A percentile compares a stretch with the other conserved stretches of the same genome.
phyloP scores from a whole-genome alignment of 805 yeast species.

The Tetrapisispora nanseiensis region DNA sequence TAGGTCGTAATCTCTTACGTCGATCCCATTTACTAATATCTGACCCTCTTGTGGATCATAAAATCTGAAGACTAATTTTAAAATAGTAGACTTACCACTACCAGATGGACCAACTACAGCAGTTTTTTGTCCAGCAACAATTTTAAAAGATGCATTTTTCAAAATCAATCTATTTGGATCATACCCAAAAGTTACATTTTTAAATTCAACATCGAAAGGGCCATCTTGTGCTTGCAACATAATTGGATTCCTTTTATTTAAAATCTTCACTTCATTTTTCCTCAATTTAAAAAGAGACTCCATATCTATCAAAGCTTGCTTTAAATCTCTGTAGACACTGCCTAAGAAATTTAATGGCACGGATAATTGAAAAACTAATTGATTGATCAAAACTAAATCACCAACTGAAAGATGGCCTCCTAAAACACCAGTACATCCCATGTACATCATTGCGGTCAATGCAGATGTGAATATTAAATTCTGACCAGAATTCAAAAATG shows the following conservation, averaged over 20 bases:
- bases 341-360: slow-evolving; percentile 93
- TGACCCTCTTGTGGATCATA: slow-evolving; percentile 76
- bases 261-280: slow-evolving; percentile 56
- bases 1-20: slow-evolving; percentile 61
- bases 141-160: slow-evolving; percentile 66
- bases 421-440: slow-evolving; percentile 93
- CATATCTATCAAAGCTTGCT: slow-evolving; percentile 91
- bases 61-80: slow-evolving; percentile 77
- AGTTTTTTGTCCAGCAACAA: slow-evolving; percentile 84
- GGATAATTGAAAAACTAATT: slow-evolving; percentile 88
- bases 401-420: slow-evolving; percentile 80
- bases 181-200: slow-evolving; percentile 88
- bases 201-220: slow-evolving; percentile 77
- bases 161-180: slow-evolving; percentile 82
- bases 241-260: slow-evolving; percentile 57
- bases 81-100: slow-evolving; percentile 85
- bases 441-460: slow-evolving; percentile 92
- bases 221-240: slow-evolving; percentile 27
- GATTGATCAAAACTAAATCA: slow-evolving; percentile 88
- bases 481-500: slow-evolving; percentile 72
- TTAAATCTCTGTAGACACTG: slow-evolving; percentile 87
- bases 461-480: slow-evolving; percentile 78
- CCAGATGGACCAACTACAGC: slow-evolving; percentile 97
- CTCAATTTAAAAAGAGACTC: slow-evolving; percentile 85
- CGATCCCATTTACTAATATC: slow-evolving; percentile 81